Evolutionary conservation across 2,329 filamentous ascomycete species (phyloP).

Genomic region (Penicillium sp.): DNA sequence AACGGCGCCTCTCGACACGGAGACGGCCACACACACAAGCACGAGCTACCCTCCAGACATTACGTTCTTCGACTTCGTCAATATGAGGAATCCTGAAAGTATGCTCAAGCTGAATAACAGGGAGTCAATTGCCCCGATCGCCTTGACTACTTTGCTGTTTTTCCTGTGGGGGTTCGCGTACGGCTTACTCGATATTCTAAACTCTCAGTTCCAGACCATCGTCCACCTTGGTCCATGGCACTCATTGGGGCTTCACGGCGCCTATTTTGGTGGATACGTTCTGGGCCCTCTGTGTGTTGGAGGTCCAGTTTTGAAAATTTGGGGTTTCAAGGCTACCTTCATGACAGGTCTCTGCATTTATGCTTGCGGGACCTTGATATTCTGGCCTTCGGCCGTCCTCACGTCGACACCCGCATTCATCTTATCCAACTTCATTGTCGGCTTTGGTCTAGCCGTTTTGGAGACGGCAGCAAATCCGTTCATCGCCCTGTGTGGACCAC

Average conservation of each 20-base stretch:
- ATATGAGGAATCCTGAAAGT: conserved; percentile 58
- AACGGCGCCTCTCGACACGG: conserved; percentile 30
- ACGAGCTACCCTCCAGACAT: conserved; percentile 37
- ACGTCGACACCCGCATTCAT: conserved; percentile 62
- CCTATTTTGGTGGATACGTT: conserved; percentile 62
- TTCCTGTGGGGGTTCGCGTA: conserved; percentile 91
- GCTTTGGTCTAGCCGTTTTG: conserved; percentile 60
- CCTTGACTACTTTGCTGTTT: conserved; percentile 76
- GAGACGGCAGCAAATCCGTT: conserved; percentile 65
- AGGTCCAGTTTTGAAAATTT: conserved; percentile 55
- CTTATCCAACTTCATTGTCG: conserved; percentile 64
- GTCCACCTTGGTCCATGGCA: conserved; percentile 40
- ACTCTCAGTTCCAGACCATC: conserved; percentile 60
- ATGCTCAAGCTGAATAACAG: conserved; percentile 59
- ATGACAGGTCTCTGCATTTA: conserved; percentile 63
- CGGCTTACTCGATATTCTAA: conserved; percentile 79
- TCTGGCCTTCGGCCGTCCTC: conserved; percentile 66
- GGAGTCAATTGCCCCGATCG: conserved; percentile 59
- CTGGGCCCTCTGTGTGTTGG: conserved; percentile 59
- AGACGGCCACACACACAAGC: conserved; percentile 42
- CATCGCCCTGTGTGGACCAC: conserved; percentile 62
- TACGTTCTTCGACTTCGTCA: conserved; percentile 64
- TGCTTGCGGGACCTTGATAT: conserved; percentile 61
- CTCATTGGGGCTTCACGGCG: conserved; percentile 55
- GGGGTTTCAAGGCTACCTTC: conserved; percentile 65